Base-by-base conservation (phyloP, 2,329 filamentous ascomycete species). In the Exophiala aquamarina region DNA sequence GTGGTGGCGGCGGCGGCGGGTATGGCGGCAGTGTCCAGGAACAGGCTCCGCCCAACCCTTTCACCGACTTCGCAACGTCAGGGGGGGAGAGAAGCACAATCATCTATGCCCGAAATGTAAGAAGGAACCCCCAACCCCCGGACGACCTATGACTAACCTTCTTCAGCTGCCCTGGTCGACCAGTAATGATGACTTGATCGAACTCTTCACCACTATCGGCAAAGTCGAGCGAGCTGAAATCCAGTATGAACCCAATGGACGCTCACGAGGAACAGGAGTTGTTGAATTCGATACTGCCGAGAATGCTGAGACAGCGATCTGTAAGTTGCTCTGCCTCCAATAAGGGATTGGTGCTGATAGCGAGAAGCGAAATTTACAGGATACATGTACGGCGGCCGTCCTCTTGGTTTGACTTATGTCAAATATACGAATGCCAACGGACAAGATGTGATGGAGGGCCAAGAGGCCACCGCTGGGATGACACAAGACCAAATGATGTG, bases 401-500 rank as follows among this genome's bases (percentile, higher is more conserved):
- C 93, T 61, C 83, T 98, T 51, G 90, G 91, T 48, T 78, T 98
- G 63, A 92, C 85, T 67, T 97, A 88, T 64, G 92, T 96, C 74
- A 94, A 93, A 70, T 97, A 97, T 70, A 75, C 88, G 57, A 92
- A 86, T 65, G 76, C 81, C 43, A 78, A 81, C 32, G 72, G 72
- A 35, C 72, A 68, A 15, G 86, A 91, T 55, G 79, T 76, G 59
- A 95, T 96, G 89, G 91, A 96, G 58, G 88, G 84, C 26, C 83
- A 89, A 54, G 81, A 87, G 56, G 81, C 72, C 31, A 74, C 76
- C 19, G 69, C 77, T 41, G 86, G 85, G 52, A 72, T 95, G 65
- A 95, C 90, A n/a, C 93, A 97, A 71, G 92, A 97, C 66, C 91
- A 97, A 75, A 96, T 97, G 71, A 95, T 97, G 91, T 97, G 50